Base-by-base conservation (phyloP, 495 filamentous ascomycete genomes). In the Hypoxylon rickii region DNA sequence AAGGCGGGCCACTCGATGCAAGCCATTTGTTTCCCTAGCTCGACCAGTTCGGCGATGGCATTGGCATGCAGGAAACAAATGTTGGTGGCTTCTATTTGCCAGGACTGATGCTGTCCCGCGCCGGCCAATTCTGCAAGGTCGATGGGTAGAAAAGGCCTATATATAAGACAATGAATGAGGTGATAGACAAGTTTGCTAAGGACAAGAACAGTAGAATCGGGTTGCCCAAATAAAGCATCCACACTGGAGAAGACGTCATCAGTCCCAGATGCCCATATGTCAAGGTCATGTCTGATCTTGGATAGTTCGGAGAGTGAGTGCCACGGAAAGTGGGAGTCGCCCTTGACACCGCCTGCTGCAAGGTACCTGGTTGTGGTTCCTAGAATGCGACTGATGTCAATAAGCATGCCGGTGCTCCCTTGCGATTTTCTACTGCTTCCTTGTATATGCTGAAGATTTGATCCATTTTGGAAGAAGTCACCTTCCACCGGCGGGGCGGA, bases 271-370 rank as follows among this genome's bases (percentile, higher is more conserved):
- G 87, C 87, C 90, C 90, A 95, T 37, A 88, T 76, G 61, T 95
- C 89, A 11, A 95, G 75, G 55, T 93, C 89, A 48, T 91, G 87
- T 36, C 89, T 81, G 54, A 95, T 92, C 60, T 91, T 90, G 38
- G 89, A 93, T 0, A 93, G 76, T 59, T 86, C 92, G 6, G 89
- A 92, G 17, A 89, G 77, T 3, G 89, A 81, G 66, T 95, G 89
- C 90, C 90, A 95, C 12, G 89, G 89, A 59, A 93, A 93, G 63
- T 92, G 89, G 0, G 88, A 90, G 64, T 95, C 90, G 38, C 88
- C 89, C 67, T 92, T 93, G 44, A 92, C 89, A 18, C 90, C 90
- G 4, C 90, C 90, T 10, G 88, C 86, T 10, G 89, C 87, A 34
- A 93, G 77, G 69, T 95, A 95, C 54, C 86, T 83, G 55, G 91